Conservation (phyloP, 768 basidiomycete genomes). For the Cystobasidium tubakii region DNA sequence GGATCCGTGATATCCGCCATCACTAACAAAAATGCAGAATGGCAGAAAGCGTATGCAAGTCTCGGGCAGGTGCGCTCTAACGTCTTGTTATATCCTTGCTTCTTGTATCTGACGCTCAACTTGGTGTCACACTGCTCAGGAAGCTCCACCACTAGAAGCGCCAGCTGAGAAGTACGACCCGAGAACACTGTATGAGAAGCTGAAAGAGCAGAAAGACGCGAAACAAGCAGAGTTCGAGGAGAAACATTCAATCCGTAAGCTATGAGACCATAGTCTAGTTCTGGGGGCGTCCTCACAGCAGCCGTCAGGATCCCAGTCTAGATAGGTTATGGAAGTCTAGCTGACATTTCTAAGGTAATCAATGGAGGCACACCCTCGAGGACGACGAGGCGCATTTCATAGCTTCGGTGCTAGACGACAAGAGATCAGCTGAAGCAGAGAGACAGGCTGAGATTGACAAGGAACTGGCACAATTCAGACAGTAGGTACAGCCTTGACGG, state of each 20-base stretch:
- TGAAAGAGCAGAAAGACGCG: constrained; percentile 22
- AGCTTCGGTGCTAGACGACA: constrained; percentile 4
- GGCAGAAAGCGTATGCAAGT: constrained; percentile 27
- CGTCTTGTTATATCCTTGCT: neutral
- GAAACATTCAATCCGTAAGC: constrained; percentile 33
- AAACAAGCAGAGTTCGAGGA: constrained; percentile 32
- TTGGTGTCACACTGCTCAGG: neutral
- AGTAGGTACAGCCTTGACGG: neutral
- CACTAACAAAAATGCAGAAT: constrained; percentile 26
- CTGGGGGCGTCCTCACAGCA: no score
- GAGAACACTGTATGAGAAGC: constrained; percentile 18
- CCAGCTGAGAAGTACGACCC: constrained; percentile 28
- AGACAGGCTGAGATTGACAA: constrained; percentile 22
- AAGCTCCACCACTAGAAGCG: neutral
- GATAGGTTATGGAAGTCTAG: neutral
- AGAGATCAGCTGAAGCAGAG: constrained; percentile 4
- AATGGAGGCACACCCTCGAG: constrained; percentile 28
- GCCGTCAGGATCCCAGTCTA: no score
- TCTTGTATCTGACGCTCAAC: neutral
- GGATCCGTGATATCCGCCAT: no score
- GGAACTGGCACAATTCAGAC: constrained; percentile 16
- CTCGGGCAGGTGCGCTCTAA: constrained; percentile 21
- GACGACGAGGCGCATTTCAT: constrained; percentile 26
- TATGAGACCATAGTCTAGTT: neutral
- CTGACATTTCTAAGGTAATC: constrained; percentile 14